phyloP scores from a whole-genome alignment of 768 basidiomycete species.

The Dictyophora rubrovolvata region DNA sequence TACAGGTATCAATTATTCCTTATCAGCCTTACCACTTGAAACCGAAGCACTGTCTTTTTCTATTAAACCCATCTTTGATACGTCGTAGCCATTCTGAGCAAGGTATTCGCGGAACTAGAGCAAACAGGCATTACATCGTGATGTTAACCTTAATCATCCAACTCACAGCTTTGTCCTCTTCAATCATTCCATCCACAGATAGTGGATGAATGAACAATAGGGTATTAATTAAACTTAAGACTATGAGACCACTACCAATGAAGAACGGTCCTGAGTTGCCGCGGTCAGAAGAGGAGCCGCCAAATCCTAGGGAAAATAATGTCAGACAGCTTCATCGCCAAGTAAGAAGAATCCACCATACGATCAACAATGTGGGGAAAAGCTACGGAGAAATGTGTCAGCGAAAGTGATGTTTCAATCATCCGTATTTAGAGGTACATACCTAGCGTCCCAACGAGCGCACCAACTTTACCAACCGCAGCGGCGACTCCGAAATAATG shows the following conservation, averaged over 20 bases:
- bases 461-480: slow-evolving; percentile 71
- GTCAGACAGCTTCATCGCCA: too few relatives aligned
- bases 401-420: not conserved
- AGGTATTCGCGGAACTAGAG: slow-evolving; percentile 74
- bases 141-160: not conserved
- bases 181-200: slow-evolving; percentile 64
- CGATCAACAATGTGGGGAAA: slow-evolving; percentile 61
- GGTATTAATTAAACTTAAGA: slow-evolving; percentile 66
- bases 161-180: slow-evolving; percentile 59
- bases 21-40: not conserved
- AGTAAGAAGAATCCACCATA: slow-evolving; percentile 17
- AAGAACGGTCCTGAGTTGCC: slow-evolving; percentile 87
- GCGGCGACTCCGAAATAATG: slow-evolving; percentile 24
- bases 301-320: slow-evolving; percentile 39
- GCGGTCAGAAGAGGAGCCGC: slow-evolving; percentile 36
- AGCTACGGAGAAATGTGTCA: slow-evolving; percentile 24
- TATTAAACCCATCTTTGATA: slow-evolving; percentile 51
- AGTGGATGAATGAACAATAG: slow-evolving; percentile 68
- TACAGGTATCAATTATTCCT: not conserved
- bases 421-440: slow-evolving; percentile 17
- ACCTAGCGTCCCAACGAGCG: slow-evolving; percentile 78
- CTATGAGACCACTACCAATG: slow-evolving; percentile 67
- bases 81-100: slow-evolving; percentile 70
- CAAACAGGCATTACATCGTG: not conserved
- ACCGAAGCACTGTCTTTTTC: slow-evolving; percentile 10